Evolutionary conservation across 805 yeast genomes (phyloP).

Genomic region (Nakazawaea anatomiae): DNA sequence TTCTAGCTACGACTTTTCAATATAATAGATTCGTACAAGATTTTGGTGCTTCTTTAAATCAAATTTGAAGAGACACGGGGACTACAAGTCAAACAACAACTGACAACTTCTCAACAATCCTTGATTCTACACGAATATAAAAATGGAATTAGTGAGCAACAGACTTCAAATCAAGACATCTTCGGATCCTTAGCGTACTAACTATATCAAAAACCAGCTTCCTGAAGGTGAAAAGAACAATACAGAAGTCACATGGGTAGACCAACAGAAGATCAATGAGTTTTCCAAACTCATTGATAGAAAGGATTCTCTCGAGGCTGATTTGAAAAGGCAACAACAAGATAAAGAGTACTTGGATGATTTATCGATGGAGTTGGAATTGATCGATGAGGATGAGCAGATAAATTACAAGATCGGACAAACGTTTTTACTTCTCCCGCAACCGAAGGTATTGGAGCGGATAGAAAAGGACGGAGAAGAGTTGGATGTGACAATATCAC

Average conservation of each 20-base stretch:
- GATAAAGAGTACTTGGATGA: constrained; percentile 90
- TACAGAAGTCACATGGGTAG: constrained; percentile 69
- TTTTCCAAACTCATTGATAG: constrained; percentile 78
- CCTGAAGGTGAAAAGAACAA: constrained; percentile 53
- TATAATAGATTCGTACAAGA: no score
- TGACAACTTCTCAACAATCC: no score
- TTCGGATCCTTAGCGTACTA: not conserved
- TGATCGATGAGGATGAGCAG: constrained; percentile 70
- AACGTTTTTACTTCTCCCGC: constrained; percentile 64
- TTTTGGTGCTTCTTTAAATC: no score
- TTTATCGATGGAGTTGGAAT: constrained; percentile 76
- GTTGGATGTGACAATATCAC: constrained; percentile 44
- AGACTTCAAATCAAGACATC: no score
- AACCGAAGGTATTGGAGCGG: constrained; percentile 57
- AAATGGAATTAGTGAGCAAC: constrained; percentile 9
- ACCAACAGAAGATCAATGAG: constrained; percentile 83
- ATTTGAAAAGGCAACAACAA: constrained; percentile 42
- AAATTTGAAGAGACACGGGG: no score
- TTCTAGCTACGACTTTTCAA: no score
- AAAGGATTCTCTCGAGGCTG: constrained; percentile 50
- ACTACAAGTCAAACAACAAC: no score
- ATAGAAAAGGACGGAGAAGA: constrained; percentile 57
- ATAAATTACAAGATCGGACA: constrained; percentile 81
- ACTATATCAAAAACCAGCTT: constrained; percentile 18
- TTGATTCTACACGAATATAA: not conserved